A percentile compares a stretch with the other conserved stretches of the same genome.
phyloP scores from a whole-genome alignment of 148 eudicot genomes.

The Rhododendron kiyosumense region DNA sequence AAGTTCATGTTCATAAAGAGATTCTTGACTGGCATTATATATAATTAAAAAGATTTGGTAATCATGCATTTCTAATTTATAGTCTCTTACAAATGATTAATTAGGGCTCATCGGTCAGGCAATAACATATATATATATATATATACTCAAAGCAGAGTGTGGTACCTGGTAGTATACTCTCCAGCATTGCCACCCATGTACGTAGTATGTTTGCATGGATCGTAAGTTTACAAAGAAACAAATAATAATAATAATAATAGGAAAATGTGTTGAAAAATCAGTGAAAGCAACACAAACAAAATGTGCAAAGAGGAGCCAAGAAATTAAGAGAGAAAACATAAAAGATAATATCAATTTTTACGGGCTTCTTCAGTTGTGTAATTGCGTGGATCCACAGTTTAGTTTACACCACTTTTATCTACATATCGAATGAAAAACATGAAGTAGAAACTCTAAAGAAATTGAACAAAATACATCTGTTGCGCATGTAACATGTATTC shows the following conservation, averaged over 20 bases:
- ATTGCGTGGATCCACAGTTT: background rate
- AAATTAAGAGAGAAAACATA: background rate
- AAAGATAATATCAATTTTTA: background rate
- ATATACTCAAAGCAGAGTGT: background rate
- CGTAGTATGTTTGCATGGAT: background rate
- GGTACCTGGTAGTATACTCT: background rate
- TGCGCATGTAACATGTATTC: background rate
- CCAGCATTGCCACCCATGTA: background rate
- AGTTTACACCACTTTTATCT: background rate
- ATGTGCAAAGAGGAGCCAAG: background rate
- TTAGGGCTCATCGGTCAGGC: background rate
- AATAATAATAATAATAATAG: background rate
- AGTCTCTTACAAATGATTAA: background rate
- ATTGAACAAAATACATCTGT: background rate
- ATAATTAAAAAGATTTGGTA: background rate
- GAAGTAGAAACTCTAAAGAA: too few relatives aligned
- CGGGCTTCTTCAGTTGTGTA: background rate
- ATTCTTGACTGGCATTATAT: background rate
- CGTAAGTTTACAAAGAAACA: background rate
- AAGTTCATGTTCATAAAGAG: background rate
- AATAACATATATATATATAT: background rate
- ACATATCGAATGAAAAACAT: too few relatives aligned
- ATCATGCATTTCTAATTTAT: background rate
- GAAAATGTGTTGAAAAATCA: background rate
- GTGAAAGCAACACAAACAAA: background rate